phyloP scores from a whole-genome alignment of 345 rosid species.

The Euphorbia tirucalli region DNA sequence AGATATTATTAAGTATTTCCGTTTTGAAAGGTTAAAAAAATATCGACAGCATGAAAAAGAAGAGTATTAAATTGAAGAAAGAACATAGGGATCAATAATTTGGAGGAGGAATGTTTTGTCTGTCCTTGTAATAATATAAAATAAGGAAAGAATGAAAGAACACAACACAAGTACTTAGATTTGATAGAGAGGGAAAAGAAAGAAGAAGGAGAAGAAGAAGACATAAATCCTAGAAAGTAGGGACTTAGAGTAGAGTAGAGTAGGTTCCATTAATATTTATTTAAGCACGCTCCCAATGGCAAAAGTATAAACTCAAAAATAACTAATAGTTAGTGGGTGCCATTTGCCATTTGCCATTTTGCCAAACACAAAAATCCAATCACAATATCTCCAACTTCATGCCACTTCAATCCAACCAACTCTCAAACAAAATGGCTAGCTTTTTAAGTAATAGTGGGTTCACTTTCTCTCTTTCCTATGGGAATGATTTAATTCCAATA shows the following conservation, averaged over 20 bases:
- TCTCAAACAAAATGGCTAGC: constrained; percentile 18
- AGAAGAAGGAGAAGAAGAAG: constrained; percentile 1
- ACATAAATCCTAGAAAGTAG: constrained; percentile 5
- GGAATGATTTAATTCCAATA: constrained; percentile 14
- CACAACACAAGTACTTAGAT: not conserved
- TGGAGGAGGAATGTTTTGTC: constrained; percentile 6
- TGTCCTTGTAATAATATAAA: not conserved
- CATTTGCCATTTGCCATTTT: constrained; percentile 9
- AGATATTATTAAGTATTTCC: not conserved
- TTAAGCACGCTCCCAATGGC: not conserved
- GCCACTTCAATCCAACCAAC: constrained; percentile 32
- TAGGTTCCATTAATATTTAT: not conserved
- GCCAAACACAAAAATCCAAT: constrained; percentile 6
- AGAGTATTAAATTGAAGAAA: too few species aligned
- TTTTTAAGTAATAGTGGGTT: constrained; percentile 5
- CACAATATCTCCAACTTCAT: constrained; percentile 15
- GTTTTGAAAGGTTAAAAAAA: not conserved
- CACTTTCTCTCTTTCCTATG: constrained; percentile 29
- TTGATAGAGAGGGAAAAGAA: too few species aligned
- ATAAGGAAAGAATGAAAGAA: not conserved
- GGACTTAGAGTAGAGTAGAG: not conserved
- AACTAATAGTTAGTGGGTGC: constrained; percentile 1
- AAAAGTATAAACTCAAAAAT: not conserved
- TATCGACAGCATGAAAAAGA: not conserved
- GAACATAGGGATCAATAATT: constrained; percentile 5